Evolutionary conservation across 202 grass and related monocot species (phyloP).

Genomic region (Schoenoplectus triqueter): DNA sequence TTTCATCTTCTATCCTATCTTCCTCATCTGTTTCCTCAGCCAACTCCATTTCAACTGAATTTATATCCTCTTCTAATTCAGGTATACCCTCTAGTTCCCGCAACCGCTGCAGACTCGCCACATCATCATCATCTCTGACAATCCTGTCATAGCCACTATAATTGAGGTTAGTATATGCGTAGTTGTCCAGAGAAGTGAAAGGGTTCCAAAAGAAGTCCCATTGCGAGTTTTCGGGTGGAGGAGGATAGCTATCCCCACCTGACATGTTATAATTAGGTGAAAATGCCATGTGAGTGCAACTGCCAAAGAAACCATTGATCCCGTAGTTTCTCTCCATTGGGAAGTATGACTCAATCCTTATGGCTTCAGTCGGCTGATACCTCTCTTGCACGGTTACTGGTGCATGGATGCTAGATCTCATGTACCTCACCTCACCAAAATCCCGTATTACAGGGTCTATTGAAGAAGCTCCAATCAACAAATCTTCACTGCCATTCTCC

Average conservation of each 20-base stretch:
- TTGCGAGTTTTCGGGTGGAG: conserved; percentile 66
- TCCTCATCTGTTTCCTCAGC: conserved; percentile 41
- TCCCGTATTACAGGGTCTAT: conserved; percentile 50
- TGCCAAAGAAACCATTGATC: conserved; percentile 41
- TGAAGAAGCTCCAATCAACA: background rate
- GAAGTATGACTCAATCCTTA: conserved; percentile 72
- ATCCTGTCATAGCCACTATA: conserved; percentile 58
- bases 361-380: conserved; percentile 59
- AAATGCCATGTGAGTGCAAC: conserved; percentile 28
- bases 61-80: conserved; percentile 81
- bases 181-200: conserved; percentile 65
- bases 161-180: conserved; percentile 56
- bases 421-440: conserved; percentile 69
- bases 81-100: conserved; percentile 99
- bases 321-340: conserved; percentile 48
- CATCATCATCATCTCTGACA: conserved; percentile 63
- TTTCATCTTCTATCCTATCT: conserved; percentile 43
- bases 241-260: conserved; percentile 27
- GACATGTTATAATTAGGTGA: conserved; percentile 35
- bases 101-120: conserved; percentile 68
- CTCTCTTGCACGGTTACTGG: conserved; percentile 83
- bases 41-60: conserved; percentile 34
- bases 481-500: conserved; percentile 43
- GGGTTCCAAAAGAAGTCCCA: conserved; percentile 98
- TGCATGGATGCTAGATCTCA: conserved; percentile 66